Evolutionary conservation across 129 eudicot species (phyloP).

Genomic region (Smallanthus sonchifolius): DNA sequence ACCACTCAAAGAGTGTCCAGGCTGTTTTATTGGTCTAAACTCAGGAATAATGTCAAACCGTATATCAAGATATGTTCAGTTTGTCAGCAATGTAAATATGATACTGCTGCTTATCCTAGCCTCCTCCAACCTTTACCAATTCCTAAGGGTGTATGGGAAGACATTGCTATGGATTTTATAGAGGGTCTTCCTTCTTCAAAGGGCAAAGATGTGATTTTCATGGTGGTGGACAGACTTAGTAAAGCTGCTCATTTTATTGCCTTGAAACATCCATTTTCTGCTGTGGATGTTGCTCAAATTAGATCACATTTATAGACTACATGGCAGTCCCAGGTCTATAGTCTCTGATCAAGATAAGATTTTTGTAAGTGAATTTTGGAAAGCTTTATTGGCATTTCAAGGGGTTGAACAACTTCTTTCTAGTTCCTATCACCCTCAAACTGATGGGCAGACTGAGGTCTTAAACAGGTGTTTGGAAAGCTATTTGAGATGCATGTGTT

Average conservation of each 20-base stretch:
- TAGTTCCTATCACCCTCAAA: slow-evolving; percentile 2
- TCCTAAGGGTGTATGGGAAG: not conserved
- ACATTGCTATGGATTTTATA: slow-evolving; percentile 21
- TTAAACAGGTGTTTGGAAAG: not conserved
- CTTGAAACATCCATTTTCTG: not conserved
- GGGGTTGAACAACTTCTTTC: not conserved
- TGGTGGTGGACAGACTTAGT: not conserved
- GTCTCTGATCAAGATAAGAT: not conserved
- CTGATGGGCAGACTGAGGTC: not conserved
- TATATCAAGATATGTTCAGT: not conserved
- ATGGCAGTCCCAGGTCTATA: not conserved
- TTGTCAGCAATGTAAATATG: not conserved
- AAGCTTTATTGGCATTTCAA: not conserved
- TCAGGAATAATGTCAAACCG: not conserved
- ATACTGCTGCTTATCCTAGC: not conserved
- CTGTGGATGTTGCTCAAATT: not conserved
- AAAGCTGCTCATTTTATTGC: not conserved
- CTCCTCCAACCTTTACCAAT: slow-evolving; percentile 8
- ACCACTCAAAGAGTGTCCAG: not conserved
- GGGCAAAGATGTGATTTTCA: not conserved
- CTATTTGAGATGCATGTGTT: not conserved
- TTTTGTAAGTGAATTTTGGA: not conserved
- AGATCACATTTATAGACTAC: not conserved
- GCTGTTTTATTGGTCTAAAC: not conserved
- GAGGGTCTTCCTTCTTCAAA: not conserved